phyloP scores from a whole-genome alignment of 257 asterid genomes.

The Ballota nigra region DNA sequence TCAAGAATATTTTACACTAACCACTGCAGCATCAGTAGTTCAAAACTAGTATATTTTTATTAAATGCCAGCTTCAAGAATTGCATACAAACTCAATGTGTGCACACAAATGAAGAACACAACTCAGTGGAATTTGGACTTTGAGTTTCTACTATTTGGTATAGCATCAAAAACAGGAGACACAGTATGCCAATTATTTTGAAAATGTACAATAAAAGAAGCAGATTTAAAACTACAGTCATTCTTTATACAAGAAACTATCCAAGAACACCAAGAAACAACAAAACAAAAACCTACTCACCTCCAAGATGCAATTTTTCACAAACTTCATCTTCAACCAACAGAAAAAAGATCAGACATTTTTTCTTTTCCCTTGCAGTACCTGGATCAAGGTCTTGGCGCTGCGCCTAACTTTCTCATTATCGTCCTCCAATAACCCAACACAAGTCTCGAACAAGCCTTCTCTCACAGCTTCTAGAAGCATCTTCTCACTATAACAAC shows the following conservation, averaged over 20 bases:
- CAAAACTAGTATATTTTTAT: background rate
- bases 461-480: slow-evolving; percentile 47
- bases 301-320: slow-evolving; percentile 5
- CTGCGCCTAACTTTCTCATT: slow-evolving; percentile 82
- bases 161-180: slow-evolving; percentile 24
- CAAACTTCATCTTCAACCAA: slow-evolving; percentile 10
- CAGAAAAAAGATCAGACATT: slow-evolving; percentile 28
- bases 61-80: background rate
- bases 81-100: background rate
- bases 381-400: slow-evolving; percentile 68
- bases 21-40: background rate
- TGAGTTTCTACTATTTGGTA: slow-evolving; percentile 15
- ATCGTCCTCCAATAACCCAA: slow-evolving; percentile 75
- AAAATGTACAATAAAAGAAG: slow-evolving; percentile 42
- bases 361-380: slow-evolving; percentile 58
- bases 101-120: slow-evolving; percentile 8
- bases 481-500: slow-evolving; percentile 54
- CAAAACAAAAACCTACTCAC: slow-evolving; percentile 33
- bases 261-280: slow-evolving; percentile 21
- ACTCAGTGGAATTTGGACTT: slow-evolving; percentile 14
- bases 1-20: background rate
- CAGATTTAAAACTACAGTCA: slow-evolving; percentile 29
- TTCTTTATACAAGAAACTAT: slow-evolving; percentile 49
- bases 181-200: slow-evolving; percentile 11
- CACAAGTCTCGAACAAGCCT: slow-evolving; percentile 67